A percentile compares a stretch with the other conserved stretches of the same genome.
Evolutionary conservation across 2,329 filamentous ascomycete genomes (phyloP).

Genomic region (Neurospora crassa): DNA sequence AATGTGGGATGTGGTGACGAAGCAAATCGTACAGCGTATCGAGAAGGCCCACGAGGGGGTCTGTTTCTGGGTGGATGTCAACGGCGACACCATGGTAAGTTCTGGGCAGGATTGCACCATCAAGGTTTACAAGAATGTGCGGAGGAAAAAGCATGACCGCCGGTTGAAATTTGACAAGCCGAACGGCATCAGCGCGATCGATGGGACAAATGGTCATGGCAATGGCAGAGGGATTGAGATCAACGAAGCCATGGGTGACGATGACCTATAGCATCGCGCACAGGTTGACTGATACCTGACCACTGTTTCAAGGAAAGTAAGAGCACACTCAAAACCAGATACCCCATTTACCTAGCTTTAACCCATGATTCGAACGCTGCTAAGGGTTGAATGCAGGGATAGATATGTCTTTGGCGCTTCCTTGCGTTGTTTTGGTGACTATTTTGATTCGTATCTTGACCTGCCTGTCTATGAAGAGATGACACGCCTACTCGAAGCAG

Average conservation of each 20-base stretch:
- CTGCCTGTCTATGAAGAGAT: neutral
- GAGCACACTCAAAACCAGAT: neutral
- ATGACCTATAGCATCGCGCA: constrained; percentile 40
- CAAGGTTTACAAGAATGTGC: constrained; percentile 34
- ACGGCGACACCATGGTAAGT: constrained; percentile 46
- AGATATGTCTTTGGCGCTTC: neutral
- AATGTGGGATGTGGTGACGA: constrained; percentile 84
- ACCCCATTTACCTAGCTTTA: neutral
- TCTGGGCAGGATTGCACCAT: constrained; percentile 46
- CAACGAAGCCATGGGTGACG: constrained; percentile 33
- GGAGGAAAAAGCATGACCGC: constrained; percentile 6
- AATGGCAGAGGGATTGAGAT: constrained; percentile 24
- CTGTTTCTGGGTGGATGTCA: constrained; percentile 57
- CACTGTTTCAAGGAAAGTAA: neutral
- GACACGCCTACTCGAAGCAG: neutral
- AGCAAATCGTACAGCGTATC: constrained; percentile 67
- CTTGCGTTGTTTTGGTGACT: neutral
- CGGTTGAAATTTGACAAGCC: neutral
- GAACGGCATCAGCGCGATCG: constrained; percentile 5
- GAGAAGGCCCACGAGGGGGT: constrained; percentile 43
- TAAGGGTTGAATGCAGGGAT: neutral
- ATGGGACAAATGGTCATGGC: constrained; percentile 14
- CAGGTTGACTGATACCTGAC: constrained; percentile 3
- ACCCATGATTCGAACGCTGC: neutral
- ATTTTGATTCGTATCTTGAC: neutral